Evolutionary conservation across 495 filamentous ascomycete species (phyloP), one percentile per base, ranked within the genome.

Genomic region (Penicillium cataractarum): DNA sequence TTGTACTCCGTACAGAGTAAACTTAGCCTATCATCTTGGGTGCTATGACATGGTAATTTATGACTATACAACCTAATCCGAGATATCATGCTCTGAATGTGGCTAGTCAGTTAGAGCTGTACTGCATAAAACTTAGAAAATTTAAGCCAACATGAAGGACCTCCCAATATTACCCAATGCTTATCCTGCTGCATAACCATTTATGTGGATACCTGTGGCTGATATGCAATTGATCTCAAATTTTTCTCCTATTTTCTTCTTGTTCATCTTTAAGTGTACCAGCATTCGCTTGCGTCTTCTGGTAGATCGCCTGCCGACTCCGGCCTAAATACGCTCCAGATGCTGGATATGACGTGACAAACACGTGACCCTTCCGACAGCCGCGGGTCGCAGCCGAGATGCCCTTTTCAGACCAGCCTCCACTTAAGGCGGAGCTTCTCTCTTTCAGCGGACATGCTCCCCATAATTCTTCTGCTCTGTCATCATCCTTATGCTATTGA

Each of bases 341-440:
- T 17, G 46, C 13, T 6, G 24, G 6, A 26, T n/a, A 29, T 57
- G 55, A 57, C 40, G 57, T 59, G 57, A 59, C 24, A 10, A 35
- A 10, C 57, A 59, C 55, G 55, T 57, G 55, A 57, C 27, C 55
- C 27, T 5, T 5, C 10, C n/a, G 46, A 59, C 57, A 59, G 46
- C 57, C 57, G 31, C 57, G 57, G 57, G 32, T 52, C 44, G 5
- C 46, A 59, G 13, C 57, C 57, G 57, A 59, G 31, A 26, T 27
- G 31, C 22, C 57, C 9, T 50, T 58, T 51, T 39, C 15, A 21
- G 55, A 33, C 37, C 22, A n/a, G 17, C 55, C 55, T 57, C 55
- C 55, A 57, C 40, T 42, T 33, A 6, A 13, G 21, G 40, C 55
- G 55, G 40, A 48, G 55, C 55, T 48, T 42, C 55, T n/a, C 35